These are phyloP conservation scores for Leishmania amazonensis DNA, from an alignment of 208 protist genomes.

Conservation along the genomic window DNA sequence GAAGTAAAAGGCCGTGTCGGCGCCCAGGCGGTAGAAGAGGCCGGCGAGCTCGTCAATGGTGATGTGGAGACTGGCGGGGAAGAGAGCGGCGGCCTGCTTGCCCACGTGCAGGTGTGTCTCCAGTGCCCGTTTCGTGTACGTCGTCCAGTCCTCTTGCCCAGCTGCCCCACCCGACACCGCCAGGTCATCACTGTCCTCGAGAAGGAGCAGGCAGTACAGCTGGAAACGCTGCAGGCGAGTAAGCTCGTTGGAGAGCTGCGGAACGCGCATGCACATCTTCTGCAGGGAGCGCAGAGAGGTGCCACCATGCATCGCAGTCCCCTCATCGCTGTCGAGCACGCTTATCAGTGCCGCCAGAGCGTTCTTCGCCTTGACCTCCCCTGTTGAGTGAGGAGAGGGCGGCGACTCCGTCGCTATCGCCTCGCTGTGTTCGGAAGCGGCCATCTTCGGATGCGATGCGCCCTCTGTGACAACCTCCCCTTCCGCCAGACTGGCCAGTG, in stretches of 20 bases:
- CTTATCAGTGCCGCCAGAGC: slow-evolving; percentile 19
- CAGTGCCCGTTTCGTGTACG: slow-evolving; percentile 30
- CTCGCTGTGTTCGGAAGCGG: not conserved
- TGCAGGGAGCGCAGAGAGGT: slow-evolving; percentile 41
- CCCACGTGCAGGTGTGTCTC: slow-evolving; percentile 38
- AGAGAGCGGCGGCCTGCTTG: slow-evolving; percentile 20
- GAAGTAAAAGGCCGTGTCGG: slow-evolving; percentile 49
- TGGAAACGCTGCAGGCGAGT: slow-evolving; percentile 42
- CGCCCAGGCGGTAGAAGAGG: slow-evolving; percentile 39
- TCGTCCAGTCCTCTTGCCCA: slow-evolving; percentile 3
- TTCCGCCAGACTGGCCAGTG: not conserved
- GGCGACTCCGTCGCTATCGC: not conserved
- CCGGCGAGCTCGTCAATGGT: slow-evolving; percentile 30
- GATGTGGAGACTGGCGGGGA: slow-evolving; percentile 22
- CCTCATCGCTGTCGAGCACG: slow-evolving; percentile 22
- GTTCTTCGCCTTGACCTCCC: slow-evolving; percentile 7
- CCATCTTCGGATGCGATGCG: not conserved
- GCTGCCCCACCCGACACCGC: not conserved
- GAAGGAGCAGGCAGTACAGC: slow-evolving; percentile 64
- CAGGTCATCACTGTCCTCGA: slow-evolving; percentile 16
- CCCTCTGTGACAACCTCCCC: not conserved
- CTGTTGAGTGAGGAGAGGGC: not conserved
- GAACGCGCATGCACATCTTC: slow-evolving; percentile 62
- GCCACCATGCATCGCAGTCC: not conserved
- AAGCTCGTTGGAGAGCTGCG: slow-evolving; percentile 48